Evolutionary conservation across 1,139 yeast genomes (phyloP).

Genomic region (Debaryomyces robertsiae): DNA sequence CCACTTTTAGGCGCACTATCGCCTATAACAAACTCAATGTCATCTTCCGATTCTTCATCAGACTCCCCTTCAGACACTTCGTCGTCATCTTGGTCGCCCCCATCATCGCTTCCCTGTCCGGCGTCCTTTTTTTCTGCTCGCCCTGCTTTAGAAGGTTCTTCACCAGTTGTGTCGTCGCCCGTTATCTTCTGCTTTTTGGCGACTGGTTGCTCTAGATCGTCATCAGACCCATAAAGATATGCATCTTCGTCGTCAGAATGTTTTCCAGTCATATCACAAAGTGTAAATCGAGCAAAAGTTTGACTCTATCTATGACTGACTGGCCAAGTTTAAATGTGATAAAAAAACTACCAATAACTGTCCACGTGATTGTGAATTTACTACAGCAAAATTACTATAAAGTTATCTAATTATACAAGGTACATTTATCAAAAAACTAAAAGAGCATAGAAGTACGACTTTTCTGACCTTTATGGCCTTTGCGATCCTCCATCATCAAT

Average conservation of each 20-base stretch:
- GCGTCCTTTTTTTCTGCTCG: constrained; percentile 26
- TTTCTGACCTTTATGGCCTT: neutral
- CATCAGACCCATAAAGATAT: constrained; percentile 78
- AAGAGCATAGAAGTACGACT: constrained; percentile 7
- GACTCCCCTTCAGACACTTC: constrained; percentile 37
- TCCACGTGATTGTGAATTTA: too few species aligned
- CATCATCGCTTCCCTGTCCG: constrained; percentile 27
- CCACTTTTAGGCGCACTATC: constrained; percentile 27
- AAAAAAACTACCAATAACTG: too few species aligned
- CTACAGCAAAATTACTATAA: too few species aligned
- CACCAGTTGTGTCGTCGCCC: constrained; percentile 20
- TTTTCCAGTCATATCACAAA: constrained; percentile 23
- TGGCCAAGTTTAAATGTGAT: neutral
- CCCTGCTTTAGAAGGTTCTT: constrained; percentile 22
- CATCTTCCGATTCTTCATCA: constrained; percentile 49
- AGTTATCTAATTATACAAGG: too few species aligned
- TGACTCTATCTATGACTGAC: too few species aligned
- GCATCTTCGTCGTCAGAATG: constrained; percentile 75
- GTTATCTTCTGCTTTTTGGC: constrained; percentile 24
- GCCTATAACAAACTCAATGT: constrained; percentile 39
- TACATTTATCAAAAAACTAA: too few species aligned
- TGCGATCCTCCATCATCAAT: constrained; percentile 34
- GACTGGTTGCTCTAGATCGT: constrained; percentile 36
- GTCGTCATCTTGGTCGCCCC: constrained; percentile 29
- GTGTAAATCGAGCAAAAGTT: too few species aligned